Conservation (phyloP, 164 flowering plant species). For the Chimonanthus praecox region DNA sequence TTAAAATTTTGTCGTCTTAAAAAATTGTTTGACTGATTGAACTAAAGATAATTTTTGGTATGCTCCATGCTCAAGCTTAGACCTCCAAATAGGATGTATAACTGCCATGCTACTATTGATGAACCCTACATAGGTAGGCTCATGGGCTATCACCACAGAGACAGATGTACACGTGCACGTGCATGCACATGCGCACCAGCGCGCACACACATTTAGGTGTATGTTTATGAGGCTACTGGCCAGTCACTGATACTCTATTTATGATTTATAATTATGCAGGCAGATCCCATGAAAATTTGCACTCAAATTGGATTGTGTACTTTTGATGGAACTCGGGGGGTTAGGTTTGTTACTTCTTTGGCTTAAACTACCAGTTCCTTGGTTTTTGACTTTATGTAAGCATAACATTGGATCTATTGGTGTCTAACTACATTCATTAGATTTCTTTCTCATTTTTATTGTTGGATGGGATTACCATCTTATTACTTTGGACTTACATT, state of each 20-base stretch:
- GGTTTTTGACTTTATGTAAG: too few species aligned
- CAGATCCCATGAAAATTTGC: slow-evolving; percentile 66
- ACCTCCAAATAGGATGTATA: not conserved
- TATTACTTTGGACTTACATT: not conserved
- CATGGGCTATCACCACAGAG: too few species aligned
- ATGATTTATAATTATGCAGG: slow-evolving; percentile 27
- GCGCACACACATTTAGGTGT: too few species aligned
- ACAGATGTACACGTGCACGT: too few species aligned
- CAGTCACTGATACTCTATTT: not conserved
- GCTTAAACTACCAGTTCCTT: too few species aligned
- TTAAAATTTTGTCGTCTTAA: too few species aligned
- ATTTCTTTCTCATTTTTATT: too few species aligned
- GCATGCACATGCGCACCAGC: too few species aligned
- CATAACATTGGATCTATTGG: not conserved
- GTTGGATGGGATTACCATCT: not conserved
- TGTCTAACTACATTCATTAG: not conserved
- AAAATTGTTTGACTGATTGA: too few species aligned
- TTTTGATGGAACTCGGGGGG: slow-evolving; percentile 66
- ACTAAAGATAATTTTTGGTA: too few species aligned
- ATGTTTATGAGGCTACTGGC: not conserved
- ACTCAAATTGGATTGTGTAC: slow-evolving; percentile 77
- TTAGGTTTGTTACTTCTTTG: slow-evolving; percentile 42
- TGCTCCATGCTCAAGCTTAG: too few species aligned
- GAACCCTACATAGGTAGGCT: not conserved
- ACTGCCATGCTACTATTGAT: not conserved